phyloP scores from a whole-genome alignment of 2,329 filamentous ascomycete species.

The Fusarium sp. region DNA sequence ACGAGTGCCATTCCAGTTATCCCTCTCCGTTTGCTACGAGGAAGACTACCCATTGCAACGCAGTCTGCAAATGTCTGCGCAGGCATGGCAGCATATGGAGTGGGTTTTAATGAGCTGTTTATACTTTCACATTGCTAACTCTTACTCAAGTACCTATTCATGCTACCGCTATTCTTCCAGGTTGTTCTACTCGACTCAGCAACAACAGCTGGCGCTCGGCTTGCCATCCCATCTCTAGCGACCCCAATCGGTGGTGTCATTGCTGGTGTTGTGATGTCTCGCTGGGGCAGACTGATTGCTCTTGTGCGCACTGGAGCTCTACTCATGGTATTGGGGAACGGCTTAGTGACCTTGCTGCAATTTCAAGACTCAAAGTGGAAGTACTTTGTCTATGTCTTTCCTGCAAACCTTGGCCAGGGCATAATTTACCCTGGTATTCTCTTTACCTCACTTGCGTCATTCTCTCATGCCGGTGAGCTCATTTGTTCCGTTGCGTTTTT shows the following conservation, averaged over 20 bases:
- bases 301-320: constrained; percentile 66
- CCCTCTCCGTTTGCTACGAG: constrained; percentile 70
- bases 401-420: constrained; percentile 72
- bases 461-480: constrained; percentile 69
- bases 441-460: constrained; percentile 74
- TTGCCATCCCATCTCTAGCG: constrained; percentile 74
- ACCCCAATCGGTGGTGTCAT: constrained; percentile 70
- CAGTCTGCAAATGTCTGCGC: constrained; percentile 73
- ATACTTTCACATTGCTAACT: constrained; percentile 17
- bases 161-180: constrained; percentile 79
- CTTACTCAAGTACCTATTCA: constrained; percentile 71
- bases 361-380: constrained; percentile 67
- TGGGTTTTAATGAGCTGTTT: constrained; percentile 55
- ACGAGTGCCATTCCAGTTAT: constrained; percentile 68
- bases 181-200: constrained; percentile 75
- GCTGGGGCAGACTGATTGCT: constrained; percentile 65
- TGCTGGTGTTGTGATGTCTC: constrained; percentile 72
- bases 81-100: constrained; percentile 73
- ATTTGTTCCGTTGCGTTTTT: neutral
- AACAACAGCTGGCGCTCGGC: constrained; percentile 73
- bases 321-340: constrained; percentile 68
- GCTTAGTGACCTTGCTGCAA: constrained; percentile 64
- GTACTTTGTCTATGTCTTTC: constrained; percentile 70
- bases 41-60: constrained; percentile 67
- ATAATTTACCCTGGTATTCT: constrained; percentile 71